Base-by-base conservation (phyloP, 768 basidiomycete species). In the Porphyrellus cyaneotinctus region DNA sequence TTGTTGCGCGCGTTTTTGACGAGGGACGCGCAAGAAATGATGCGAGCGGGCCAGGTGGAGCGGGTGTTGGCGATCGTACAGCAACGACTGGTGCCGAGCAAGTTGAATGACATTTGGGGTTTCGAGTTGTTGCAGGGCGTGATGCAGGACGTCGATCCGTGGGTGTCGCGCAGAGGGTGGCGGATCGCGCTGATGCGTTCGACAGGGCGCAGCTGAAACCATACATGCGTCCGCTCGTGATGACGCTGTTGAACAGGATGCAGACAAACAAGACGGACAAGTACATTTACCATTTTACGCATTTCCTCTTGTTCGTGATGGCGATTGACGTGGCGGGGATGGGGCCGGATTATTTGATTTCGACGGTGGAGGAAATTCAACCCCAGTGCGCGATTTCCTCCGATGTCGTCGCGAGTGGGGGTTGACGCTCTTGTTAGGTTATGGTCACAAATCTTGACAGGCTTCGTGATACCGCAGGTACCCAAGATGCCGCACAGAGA, bases 221-320 rank as follows among this genome's bases (percentile, higher is more conserved):
- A 35, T 93, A 88, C 72, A 78, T 92, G 68, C 85, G 84, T 56
- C 82, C 82, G 10, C 72, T 89, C 20, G 72, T 91, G 55, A 75
- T 95, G 70, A 85, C 85, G 26, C 75, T 97, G 10, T 75, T 97
- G 31, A 95, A 83, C 4, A 79, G 95, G 43, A 78, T 98, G 75
- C 93, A 95, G 60, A 78, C 82, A 20, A 90, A 80, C 72, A 93
- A 93, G 70, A 95, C 94, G 18, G 87, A 94, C 58, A 88, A 84
- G 67, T 97, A 86, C 67, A 83, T 84, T 9, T 89, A 92, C 67
- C 77, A 84, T 44, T 88, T 97, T 65, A 78, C 88, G 6, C 77
- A 81, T 61, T 95, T 95, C 71, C 65, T 95, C 56, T 71, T 87
- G 28, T 89, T 84, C 69, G 74, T 78, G 20, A 80, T 88, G 71